These are phyloP conservation scores for Gnomoniopsis smithogilvyi DNA, from an alignment of 2,329 filamentous ascomycete species.

Conservation along the genomic window DNA sequence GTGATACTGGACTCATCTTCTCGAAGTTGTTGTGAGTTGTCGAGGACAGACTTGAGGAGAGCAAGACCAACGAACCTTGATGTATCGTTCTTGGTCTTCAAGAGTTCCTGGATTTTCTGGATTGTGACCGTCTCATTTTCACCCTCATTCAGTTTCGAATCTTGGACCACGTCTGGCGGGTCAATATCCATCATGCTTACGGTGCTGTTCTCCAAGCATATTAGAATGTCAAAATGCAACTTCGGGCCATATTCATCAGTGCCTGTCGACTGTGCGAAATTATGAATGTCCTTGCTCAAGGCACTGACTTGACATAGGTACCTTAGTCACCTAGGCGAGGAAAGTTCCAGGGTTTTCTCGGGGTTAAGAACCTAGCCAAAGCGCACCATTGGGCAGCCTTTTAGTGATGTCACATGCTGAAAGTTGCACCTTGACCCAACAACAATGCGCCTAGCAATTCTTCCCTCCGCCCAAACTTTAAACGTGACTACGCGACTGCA, in stretches of 20 bases:
- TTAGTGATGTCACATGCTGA: constrained; percentile 18
- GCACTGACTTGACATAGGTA: neutral
- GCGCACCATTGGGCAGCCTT: neutral
- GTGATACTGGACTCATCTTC: constrained; percentile 42
- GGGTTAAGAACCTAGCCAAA: neutral
- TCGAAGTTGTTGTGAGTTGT: constrained; percentile 53
- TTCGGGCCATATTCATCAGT: no score
- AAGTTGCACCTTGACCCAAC: neutral
- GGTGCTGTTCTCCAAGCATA: neutral
- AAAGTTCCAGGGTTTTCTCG: neutral
- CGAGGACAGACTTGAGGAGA: constrained; percentile 62
- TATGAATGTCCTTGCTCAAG: neutral
- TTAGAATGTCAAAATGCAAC: no score
- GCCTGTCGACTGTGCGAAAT: no score
- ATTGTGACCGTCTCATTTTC: constrained; percentile 24
- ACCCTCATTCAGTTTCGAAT: neutral
- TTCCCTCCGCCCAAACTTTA: neutral
- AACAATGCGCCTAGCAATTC: no score
- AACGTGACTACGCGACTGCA: neutral
- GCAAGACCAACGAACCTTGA: constrained; percentile 66
- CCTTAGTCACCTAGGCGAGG: no score
- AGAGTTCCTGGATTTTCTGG: constrained; percentile 51
- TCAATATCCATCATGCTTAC: neutral
- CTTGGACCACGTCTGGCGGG: neutral
- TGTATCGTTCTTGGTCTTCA: constrained; percentile 62